Percentiles rank a stretch among this genome's conserved stretches.
Conservation (phyloP, 306 rosid species). For the Lotus japonicus region DNA sequence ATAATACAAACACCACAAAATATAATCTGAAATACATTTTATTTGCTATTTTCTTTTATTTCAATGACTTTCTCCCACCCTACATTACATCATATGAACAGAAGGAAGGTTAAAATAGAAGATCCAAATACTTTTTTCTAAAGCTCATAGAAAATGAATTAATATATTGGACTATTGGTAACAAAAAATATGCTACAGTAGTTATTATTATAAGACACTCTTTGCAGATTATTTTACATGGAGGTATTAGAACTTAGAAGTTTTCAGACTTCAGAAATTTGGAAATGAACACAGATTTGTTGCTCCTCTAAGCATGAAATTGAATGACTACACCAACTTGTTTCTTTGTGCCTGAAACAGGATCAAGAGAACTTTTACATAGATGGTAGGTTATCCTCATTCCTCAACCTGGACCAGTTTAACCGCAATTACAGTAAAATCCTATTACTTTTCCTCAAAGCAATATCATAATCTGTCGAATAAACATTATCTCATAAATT, state of each 20-base stretch:
- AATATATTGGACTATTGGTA: no score
- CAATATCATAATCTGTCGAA: no score
- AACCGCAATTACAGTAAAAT: no score
- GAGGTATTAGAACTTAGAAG: neutral
- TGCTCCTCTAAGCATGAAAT: no score
- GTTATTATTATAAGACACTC: neutral
- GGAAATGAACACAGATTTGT: neutral
- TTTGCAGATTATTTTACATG: neutral
- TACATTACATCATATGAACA: neutral
- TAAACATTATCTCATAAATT: no score
- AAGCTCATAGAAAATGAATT: no score
- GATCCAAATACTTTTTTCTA: neutral
- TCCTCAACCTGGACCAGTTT: no score
- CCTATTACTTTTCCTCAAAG: no score
- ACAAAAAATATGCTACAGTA: neutral
- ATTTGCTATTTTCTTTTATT: neutral
- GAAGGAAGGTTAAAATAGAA: neutral
- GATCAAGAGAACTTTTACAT: no score
- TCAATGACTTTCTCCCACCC: neutral
- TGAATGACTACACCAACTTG: no score
- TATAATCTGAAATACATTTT: neutral
- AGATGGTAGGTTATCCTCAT: no score
- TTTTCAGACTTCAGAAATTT: neutral
- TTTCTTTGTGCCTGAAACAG: no score
- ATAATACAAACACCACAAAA: conserved; percentile 1